Percentiles rank a stretch among this genome's conserved stretches.
Evolutionary conservation across 1,284 basidiomycete species (phyloP).

Genomic region (Ceratobasidium sp.): DNA sequence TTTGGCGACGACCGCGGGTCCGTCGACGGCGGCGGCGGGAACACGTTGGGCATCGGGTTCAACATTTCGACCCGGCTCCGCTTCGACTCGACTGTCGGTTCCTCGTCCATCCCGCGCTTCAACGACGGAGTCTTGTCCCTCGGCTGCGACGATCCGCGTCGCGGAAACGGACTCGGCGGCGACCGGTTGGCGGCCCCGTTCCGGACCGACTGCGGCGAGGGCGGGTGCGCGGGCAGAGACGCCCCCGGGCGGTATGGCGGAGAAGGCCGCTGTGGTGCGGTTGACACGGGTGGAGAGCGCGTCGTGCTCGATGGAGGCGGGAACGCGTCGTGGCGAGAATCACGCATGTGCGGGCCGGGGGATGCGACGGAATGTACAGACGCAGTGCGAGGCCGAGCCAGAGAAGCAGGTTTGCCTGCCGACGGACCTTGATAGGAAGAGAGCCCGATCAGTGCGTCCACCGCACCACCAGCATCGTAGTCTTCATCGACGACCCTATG

Average conservation of each 20-base stretch:
- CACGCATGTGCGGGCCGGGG: constrained; percentile 19
- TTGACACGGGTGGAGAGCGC: constrained; percentile 35
- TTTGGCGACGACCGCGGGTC: constrained; percentile 42
- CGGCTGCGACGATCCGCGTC: constrained; percentile 33
- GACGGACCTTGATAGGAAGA: constrained; percentile 57
- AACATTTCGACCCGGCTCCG: constrained; percentile 69
- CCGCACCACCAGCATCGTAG: constrained; percentile 79
- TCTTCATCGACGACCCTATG: constrained; percentile 79
- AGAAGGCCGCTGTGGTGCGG: constrained; percentile 27
- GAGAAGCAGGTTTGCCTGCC: constrained; percentile 23
- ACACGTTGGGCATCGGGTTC: constrained; percentile 51
- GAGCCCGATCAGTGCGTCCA: constrained; percentile 72
- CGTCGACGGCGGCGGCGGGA: constrained; percentile 43
- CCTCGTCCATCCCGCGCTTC: constrained; percentile 69
- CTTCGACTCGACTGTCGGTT: constrained; percentile 61
- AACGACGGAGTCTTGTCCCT: constrained; percentile 54
- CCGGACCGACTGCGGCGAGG: constrained; percentile 48
- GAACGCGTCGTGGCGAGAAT: constrained; percentile 34
- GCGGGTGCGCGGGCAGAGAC: constrained; percentile 62
- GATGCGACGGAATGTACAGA: constrained; percentile 32
- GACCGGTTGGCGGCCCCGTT: constrained; percentile 36
- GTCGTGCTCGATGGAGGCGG: constrained; percentile 38
- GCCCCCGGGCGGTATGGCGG: constrained; percentile 52
- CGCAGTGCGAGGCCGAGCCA: constrained; percentile 43
- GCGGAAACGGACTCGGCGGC: constrained; percentile 37